These are phyloP conservation scores for Axilococcus clingmanii DNA, from an alignment of 139 green algal genomes.

Conservation along the genomic window DNA sequence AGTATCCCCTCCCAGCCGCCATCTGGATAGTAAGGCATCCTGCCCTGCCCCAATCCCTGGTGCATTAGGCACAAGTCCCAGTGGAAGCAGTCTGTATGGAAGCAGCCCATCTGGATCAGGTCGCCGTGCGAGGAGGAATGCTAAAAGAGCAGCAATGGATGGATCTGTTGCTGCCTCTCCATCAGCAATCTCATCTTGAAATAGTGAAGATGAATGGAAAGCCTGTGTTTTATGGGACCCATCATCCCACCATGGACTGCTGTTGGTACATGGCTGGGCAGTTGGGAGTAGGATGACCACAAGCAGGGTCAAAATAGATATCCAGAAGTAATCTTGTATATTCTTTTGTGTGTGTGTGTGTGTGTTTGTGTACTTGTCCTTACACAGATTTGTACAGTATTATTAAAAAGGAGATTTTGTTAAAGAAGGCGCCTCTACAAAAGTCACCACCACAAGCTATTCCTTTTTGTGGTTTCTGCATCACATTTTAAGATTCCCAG, in stretches of 20 bases:
- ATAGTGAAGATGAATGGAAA: not conserved
- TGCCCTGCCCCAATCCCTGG: constrained; percentile 7
- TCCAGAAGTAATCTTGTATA: not conserved
- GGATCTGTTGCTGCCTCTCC: not conserved
- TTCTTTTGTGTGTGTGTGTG: not conserved
- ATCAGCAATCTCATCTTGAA: not conserved
- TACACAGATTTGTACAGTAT: no score
- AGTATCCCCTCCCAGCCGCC: no score
- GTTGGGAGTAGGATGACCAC: no score
- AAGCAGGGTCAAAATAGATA: not conserved
- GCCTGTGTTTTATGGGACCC: not conserved
- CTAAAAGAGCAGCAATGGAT: constrained; percentile 14
- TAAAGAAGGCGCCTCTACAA: no score
- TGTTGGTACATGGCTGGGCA: not conserved
- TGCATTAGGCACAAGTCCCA: not conserved
- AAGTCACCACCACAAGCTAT: no score
- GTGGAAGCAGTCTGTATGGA: not conserved
- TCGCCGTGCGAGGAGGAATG: constrained; percentile 26
- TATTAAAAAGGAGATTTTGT: no score
- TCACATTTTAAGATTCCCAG: no score
- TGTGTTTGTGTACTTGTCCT: not conserved
- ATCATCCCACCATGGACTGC: not conserved
- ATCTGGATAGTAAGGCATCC: not conserved
- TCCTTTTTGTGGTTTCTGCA: no score
- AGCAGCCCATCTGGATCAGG: constrained; percentile 1